These are phyloP conservation scores for Yamadazyma buinensis DNA, from an alignment of 1,139 yeast species.

Conservation along the genomic window DNA sequence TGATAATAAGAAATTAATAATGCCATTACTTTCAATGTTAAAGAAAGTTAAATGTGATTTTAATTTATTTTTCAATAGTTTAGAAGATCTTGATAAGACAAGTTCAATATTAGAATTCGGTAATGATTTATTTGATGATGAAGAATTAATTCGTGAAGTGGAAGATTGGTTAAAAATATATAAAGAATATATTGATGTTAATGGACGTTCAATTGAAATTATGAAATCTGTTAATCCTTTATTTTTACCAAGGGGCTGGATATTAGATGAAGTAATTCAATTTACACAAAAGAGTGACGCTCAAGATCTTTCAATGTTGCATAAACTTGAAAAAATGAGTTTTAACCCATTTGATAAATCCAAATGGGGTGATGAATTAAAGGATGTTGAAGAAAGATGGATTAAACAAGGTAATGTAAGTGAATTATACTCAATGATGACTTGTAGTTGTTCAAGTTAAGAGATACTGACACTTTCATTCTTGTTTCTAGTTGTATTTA, in stretches of 20 bases:
- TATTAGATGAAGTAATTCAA: slow-evolving; percentile 76
- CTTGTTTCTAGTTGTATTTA: too few species aligned
- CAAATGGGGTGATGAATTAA: slow-evolving; percentile 62
- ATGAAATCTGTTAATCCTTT: slow-evolving; percentile 62
- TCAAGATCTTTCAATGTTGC: slow-evolving; percentile 36
- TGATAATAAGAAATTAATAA: slow-evolving; percentile 46
- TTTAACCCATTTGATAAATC: slow-evolving; percentile 55
- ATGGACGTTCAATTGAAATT: slow-evolving; percentile 24
- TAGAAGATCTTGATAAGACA: slow-evolving; percentile 7
- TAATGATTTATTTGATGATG: slow-evolving; percentile 22
- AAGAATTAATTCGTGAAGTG: slow-evolving; percentile 30
- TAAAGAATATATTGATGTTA: slow-evolving; percentile 32
- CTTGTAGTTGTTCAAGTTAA: slow-evolving; percentile 64
- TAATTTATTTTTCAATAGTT: slow-evolving; percentile 60
- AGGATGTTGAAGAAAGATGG: slow-evolving; percentile 59
- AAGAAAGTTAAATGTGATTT: slow-evolving; percentile 67
- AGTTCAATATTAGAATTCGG: slow-evolving; percentile 14
- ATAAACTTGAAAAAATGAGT: slow-evolving; percentile 60
- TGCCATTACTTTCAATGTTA: slow-evolving; percentile 63
- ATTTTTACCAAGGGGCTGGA: slow-evolving; percentile 84
- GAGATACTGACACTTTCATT: too few species aligned
- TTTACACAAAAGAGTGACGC: slow-evolving; percentile 37
- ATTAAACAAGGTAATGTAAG: slow-evolving; percentile 41
- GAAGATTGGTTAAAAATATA: slow-evolving; percentile 39
- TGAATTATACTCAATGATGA: slow-evolving; percentile 51